Conservation (phyloP, 306 rosid genomes). For the Quercus aquifolioides region DNA sequence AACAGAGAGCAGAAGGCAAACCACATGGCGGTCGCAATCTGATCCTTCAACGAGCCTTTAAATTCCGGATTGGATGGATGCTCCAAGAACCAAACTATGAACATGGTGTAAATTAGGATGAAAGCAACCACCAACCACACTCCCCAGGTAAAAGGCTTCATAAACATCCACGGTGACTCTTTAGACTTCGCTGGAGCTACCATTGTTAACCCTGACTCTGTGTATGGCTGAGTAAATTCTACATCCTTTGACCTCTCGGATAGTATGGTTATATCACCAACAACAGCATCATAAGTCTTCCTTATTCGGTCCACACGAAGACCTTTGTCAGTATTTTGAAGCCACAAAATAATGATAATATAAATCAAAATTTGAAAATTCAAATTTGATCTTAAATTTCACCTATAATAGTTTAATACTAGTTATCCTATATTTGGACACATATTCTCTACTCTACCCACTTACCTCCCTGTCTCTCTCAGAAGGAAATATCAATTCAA, state of each 20-base stretch:
- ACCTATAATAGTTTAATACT: too few species aligned
- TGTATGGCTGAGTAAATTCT: conserved; percentile 62
- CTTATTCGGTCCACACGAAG: conserved; percentile 18
- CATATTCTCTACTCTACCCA: too few species aligned
- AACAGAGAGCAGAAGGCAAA: conserved; percentile 69
- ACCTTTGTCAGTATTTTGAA: conserved; percentile 6
- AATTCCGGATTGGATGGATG: conserved; percentile 47
- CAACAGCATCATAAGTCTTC: conserved; percentile 55
- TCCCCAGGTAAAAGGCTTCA: conserved; percentile 67
- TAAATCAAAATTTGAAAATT: too few species aligned
- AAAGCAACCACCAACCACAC: conserved; percentile 17
- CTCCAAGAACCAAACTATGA: conserved; percentile 59
- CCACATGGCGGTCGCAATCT: conserved; percentile 53
- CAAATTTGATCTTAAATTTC: too few species aligned
- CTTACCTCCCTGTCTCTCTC: too few species aligned
- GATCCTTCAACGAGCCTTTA: conserved; percentile 45
- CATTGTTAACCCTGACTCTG: conserved; percentile 62
- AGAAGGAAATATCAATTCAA: too few species aligned
- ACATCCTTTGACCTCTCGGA: conserved; percentile 40
- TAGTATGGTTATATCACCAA: conserved; percentile 62
- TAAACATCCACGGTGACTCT: conserved; percentile 49
- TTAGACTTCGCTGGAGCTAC: conserved; percentile 34
- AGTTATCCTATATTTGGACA: too few species aligned
- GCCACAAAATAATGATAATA: neutral
- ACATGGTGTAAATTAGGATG: conserved; percentile 53